Conservation (phyloP, 2,329 filamentous ascomycete species). For the Sporothrix phasma region DNA sequence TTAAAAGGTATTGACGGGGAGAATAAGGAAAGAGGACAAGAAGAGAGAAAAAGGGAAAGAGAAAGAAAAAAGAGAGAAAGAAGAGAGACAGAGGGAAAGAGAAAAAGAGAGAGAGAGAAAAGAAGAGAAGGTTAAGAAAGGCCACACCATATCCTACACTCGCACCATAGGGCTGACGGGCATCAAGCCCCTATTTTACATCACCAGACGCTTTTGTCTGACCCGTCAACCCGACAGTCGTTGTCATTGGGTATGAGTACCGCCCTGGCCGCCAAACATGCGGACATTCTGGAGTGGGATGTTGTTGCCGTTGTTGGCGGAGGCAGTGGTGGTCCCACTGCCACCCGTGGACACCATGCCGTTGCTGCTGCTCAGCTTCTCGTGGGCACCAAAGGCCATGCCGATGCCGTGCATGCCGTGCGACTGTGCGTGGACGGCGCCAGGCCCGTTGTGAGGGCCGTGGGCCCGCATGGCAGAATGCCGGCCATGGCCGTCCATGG, state of each 20-base stretch:
- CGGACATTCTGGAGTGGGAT: conserved; percentile 38
- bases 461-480: background rate
- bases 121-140: background rate
- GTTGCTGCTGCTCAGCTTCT: conserved; percentile 34
- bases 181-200: background rate
- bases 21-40: background rate
- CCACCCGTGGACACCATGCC: background rate
- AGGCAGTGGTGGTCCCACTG: conserved; percentile 7
- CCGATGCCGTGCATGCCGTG: conserved; percentile 10
- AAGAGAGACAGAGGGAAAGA: background rate
- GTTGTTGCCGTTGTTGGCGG: conserved; percentile 29
- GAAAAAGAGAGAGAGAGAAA: background rate
- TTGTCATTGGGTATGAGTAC: conserved; percentile 19
- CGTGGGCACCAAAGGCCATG: conserved; percentile 23
- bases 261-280: conserved; percentile 28
- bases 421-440: background rate
- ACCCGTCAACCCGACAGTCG: conserved; percentile 17
- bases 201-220: background rate
- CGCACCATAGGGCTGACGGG: background rate
- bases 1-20: background rate
- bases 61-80: background rate
- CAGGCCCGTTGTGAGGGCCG: background rate
- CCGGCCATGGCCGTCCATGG: conserved; percentile 16
- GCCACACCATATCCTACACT: background rate
- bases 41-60: background rate